These are phyloP conservation scores for Fusarium pseudonygamai DNA, from an alignment of 2,329 filamentous ascomycete genomes.

Conservation along the genomic window DNA sequence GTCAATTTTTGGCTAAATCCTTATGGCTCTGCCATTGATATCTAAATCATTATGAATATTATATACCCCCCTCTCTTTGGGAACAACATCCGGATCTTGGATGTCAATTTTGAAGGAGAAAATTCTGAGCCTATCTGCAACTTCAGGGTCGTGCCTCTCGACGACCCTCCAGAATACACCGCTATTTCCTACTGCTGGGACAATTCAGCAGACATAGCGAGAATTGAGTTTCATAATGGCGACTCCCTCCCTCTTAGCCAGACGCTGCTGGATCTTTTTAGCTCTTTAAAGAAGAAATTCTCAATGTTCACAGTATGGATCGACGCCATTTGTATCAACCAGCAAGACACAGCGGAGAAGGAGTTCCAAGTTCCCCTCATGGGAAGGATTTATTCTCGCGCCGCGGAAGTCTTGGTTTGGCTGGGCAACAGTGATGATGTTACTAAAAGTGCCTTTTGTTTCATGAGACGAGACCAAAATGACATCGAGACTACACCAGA, in stretches of 20 bases:
- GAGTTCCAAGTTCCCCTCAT: neutral
- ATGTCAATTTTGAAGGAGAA: neutral
- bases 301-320: neutral
- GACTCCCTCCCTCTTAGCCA: neutral
- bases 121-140: neutral
- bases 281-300: neutral
- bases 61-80: neutral
- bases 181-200: neutral
- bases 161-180: neutral
- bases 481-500: neutral
- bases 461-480: neutral
- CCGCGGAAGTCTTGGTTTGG: neutral
- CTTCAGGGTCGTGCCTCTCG: neutral
- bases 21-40: neutral
- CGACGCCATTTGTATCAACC: neutral
- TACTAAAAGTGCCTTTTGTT: neutral
- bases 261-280: neutral
- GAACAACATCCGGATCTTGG: neutral
- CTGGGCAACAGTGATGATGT: neutral
- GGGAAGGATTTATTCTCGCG: neutral
- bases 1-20: neutral
- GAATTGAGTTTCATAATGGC: neutral
- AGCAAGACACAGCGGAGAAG: neutral
- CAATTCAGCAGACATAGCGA: neutral
- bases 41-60: neutral